Evolutionary conservation across 345 rosid species (phyloP).

Genomic region (Brassica incana): DNA sequence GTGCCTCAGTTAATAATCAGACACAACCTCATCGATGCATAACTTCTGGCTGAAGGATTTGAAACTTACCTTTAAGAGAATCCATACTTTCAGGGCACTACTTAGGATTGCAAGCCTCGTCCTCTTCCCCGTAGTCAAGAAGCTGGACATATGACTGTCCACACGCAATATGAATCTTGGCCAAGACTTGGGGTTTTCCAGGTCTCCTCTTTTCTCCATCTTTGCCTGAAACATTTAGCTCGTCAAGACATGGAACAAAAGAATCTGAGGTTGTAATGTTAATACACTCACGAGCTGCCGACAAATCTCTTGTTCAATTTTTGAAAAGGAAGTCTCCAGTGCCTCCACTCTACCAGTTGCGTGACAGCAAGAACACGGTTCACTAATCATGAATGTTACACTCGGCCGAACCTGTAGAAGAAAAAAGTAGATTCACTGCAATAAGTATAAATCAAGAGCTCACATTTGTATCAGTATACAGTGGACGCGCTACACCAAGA

Average conservation of each 20-base stretch:
- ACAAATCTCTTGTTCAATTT: conserved; percentile 92
- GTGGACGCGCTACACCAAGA: not conserved
- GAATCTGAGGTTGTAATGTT: not conserved
- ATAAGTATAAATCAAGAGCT: conserved; percentile 11
- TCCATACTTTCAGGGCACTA: conserved; percentile 95
- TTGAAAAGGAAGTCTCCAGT: conserved; percentile 86
- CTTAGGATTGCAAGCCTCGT: conserved; percentile 80
- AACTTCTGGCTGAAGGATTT: not conserved
- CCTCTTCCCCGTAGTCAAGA: conserved; percentile 80
- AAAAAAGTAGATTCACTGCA: not conserved
- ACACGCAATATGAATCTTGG: conserved; percentile 79
- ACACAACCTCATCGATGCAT: conserved; percentile 7
- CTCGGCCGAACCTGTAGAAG: conserved; percentile 85
- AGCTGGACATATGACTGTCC: conserved; percentile 82
- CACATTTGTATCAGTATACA: not conserved
- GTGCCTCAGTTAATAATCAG: not conserved
- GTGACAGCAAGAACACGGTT: conserved; percentile 90
- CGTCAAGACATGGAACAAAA: conserved; percentile 13
- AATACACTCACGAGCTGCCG: conserved; percentile 70
- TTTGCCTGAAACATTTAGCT: conserved; percentile 51
- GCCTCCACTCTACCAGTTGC: conserved; percentile 99
- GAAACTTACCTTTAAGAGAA: conserved; percentile 73
- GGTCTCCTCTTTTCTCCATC: conserved; percentile 58
- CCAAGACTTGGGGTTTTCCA: conserved; percentile 80
- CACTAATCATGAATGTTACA: conserved; percentile 93